A percentile compares a stretch with the other conserved stretches of the same genome.
phyloP scores from a whole-genome alignment of 306 rosid genomes.

The Malus sylvestris region DNA sequence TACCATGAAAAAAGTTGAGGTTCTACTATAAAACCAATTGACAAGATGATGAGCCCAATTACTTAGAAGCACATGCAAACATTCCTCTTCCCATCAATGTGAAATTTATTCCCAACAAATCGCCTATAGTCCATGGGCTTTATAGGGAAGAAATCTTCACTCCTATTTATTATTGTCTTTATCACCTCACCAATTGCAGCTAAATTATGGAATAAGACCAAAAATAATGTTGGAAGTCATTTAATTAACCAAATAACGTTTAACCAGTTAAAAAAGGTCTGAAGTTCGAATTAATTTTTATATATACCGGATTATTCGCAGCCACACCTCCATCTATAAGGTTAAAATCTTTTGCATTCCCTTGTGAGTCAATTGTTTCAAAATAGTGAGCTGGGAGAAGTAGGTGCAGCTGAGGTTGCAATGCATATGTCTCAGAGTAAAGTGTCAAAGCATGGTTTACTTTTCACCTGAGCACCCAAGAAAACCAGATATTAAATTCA shows the following conservation, averaged over 20 bases:
- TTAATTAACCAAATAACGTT: neutral
- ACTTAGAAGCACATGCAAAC: too few species aligned
- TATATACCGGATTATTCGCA: constrained; percentile 49
- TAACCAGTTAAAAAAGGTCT: neutral
- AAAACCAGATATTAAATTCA: neutral
- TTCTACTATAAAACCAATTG: too few species aligned
- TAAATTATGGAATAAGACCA: constrained; percentile 27
- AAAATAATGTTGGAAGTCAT: neutral
- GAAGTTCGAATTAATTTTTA: neutral
- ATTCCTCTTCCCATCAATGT: too few species aligned
- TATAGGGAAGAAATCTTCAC: constrained; percentile 5
- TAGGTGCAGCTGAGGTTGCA: constrained; percentile 64
- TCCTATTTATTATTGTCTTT: constrained; percentile 27
- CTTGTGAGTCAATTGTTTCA: constrained; percentile 23
- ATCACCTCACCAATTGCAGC: constrained; percentile 52
- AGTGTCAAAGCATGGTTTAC: constrained; percentile 19
- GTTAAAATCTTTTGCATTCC: constrained; percentile 27
- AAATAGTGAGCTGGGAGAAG: constrained; percentile 60
- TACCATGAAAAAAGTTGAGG: too few species aligned
- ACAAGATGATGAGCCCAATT: too few species aligned
- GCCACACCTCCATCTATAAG: constrained; percentile 60
- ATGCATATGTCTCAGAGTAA: constrained; percentile 50
- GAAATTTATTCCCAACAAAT: neutral
- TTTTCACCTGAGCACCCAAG: constrained; percentile 24
- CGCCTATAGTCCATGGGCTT: constrained; percentile 20